Conservation (phyloP, 2,329 filamentous ascomycete species). For the Monosporascus sp. region DNA sequence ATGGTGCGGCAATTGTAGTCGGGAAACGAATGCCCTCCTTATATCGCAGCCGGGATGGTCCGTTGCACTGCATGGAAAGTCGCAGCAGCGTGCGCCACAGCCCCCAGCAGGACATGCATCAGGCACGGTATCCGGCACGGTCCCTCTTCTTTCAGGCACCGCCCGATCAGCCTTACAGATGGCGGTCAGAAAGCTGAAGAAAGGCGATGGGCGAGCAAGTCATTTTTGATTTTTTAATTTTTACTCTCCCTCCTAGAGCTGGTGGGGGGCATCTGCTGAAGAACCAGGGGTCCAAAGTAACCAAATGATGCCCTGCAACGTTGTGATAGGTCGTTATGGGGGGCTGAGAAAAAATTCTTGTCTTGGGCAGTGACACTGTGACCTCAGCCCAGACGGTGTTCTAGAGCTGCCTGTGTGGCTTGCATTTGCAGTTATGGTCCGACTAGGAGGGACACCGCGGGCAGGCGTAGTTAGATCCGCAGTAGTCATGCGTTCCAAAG, state of each 20-base stretch:
- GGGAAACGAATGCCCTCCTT: not conserved
- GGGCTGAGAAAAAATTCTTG: not conserved
- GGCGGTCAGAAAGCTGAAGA: not conserved
- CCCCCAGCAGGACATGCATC: not conserved
- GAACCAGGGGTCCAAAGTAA: not conserved
- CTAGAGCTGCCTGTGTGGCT: constrained; percentile 18
- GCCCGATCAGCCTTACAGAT: not conserved
- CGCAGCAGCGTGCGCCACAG: not conserved
- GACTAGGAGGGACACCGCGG: constrained; percentile 31
- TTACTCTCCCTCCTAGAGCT: not conserved
- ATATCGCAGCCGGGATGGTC: not conserved
- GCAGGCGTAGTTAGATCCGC: constrained; percentile 36
- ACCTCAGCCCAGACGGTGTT: constrained; percentile 15
- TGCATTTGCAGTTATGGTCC: constrained; percentile 19
- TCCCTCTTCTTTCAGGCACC: not conserved
- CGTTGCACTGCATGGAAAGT: not conserved
- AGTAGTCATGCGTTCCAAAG: constrained; percentile 46
- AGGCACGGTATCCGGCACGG: not conserved
- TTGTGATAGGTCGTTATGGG: not conserved
- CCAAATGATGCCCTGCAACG: not conserved
- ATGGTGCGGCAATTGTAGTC: not conserved
- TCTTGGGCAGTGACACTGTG: constrained; percentile 14
- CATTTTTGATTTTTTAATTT: not conserved
- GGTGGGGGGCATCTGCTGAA: not conserved
- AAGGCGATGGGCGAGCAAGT: not conserved